A percentile compares a stretch with the other conserved stretches of the same genome.
Evolutionary conservation across 805 yeast genomes (phyloP).

Genomic region (Myxozyma neglecta): DNA sequence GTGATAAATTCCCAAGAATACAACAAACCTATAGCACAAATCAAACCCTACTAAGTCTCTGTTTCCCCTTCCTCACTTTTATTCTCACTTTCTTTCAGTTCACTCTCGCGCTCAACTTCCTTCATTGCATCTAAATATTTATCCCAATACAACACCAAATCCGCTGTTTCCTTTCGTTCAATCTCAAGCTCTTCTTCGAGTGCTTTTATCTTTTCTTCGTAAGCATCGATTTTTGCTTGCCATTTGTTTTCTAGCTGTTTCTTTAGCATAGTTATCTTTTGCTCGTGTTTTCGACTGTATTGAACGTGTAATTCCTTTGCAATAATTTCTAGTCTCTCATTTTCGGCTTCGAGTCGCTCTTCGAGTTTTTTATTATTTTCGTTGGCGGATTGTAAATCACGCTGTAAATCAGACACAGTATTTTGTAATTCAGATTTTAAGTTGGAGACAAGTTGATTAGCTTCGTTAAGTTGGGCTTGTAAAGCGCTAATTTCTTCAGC

Average conservation of each 20-base stretch:
- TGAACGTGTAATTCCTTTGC: slow-evolving; percentile 28
- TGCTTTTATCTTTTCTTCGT: slow-evolving; percentile 3
- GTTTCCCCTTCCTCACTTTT: no score
- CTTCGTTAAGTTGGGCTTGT: slow-evolving; percentile 8
- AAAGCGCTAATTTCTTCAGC: slow-evolving; percentile 10
- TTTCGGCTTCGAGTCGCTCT: slow-evolving; percentile 11
- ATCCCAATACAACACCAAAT: slow-evolving; percentile 28
- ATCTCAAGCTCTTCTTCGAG: slow-evolving; percentile 10
- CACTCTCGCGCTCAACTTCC: neutral
- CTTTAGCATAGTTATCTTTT: slow-evolving; percentile 23
- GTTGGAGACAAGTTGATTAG: slow-evolving; percentile 7
- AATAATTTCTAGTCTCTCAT: slow-evolving; percentile 22
- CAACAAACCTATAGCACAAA: no score
- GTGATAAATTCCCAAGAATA: no score
- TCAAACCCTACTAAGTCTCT: no score
- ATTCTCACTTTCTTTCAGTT: neutral
- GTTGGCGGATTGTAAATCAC: neutral
- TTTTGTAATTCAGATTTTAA: slow-evolving; percentile 8
- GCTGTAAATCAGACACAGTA: slow-evolving; percentile 8
- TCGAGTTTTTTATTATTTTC: slow-evolving; percentile 8
- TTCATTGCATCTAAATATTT: slow-evolving; percentile 26
- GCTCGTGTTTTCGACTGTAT: slow-evolving; percentile 27
- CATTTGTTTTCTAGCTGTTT: slow-evolving; percentile 23
- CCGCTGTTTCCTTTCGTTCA: slow-evolving; percentile 28
- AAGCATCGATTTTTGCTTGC: slow-evolving; percentile 6